Evolutionary conservation across 2,329 filamentous ascomycete species (phyloP).

Genomic region (Ophiostoma piceae): DNA sequence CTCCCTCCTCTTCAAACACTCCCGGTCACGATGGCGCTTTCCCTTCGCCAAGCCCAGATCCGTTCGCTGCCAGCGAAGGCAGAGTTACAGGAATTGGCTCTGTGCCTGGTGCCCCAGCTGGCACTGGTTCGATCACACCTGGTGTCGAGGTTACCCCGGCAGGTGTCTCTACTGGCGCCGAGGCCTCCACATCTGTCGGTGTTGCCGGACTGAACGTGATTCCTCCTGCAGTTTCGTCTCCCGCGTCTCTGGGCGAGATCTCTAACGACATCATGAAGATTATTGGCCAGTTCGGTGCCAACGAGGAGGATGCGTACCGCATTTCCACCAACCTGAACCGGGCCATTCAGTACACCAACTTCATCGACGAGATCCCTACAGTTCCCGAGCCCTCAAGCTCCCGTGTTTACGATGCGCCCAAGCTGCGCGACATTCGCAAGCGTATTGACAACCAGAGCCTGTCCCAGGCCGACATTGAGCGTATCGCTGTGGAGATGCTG

Average conservation of each 20-base stretch:
- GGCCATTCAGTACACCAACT: constrained; percentile 68
- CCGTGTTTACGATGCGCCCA: constrained; percentile 86
- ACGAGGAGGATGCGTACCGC: constrained; percentile 66
- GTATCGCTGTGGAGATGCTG: constrained; percentile 87
- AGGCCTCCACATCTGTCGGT: constrained; percentile 22
- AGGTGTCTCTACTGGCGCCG: background rate
- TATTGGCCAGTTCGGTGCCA: constrained; percentile 81
- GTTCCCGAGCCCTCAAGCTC: constrained; percentile 84
- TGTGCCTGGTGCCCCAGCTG: constrained; percentile 34
- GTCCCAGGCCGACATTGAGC: constrained; percentile 81
- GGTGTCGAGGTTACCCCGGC: constrained; percentile 31
- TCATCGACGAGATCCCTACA: constrained; percentile 78
- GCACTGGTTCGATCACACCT: constrained; percentile 21
- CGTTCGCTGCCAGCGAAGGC: constrained; percentile 50
- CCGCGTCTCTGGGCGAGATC: constrained; percentile 71
- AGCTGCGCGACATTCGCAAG: constrained; percentile 92
- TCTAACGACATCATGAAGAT: constrained; percentile 79
- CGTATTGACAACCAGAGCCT: constrained; percentile 93
- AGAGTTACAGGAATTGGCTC: constrained; percentile 16
- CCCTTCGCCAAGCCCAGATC: constrained; percentile 86
- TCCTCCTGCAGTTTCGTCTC: constrained; percentile 51
- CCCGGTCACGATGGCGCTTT: constrained; percentile 84
- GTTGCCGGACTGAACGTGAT: constrained; percentile 26
- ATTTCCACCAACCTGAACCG: constrained; percentile 70
- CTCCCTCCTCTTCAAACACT: constrained; percentile 81